Evolutionary conservation across 257 asterid genomes (phyloP).

Genomic region (Plectranthus barbatus): DNA sequence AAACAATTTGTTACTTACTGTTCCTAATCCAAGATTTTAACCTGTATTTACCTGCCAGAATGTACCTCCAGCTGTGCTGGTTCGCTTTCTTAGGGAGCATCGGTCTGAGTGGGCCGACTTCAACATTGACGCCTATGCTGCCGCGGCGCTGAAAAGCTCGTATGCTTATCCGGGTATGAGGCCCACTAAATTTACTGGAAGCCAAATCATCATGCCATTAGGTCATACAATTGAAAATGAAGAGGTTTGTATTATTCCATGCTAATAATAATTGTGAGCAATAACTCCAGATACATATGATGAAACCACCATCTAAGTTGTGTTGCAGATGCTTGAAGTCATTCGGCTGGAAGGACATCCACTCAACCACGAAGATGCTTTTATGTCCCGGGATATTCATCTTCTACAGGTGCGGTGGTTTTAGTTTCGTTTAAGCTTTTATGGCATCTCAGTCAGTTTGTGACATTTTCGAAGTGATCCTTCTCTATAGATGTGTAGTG

Average conservation of each 20-base stretch:
- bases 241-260: slow-evolving; percentile 44
- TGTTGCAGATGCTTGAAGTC: slow-evolving; percentile 85
- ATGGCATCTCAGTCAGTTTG: not conserved
- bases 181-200: slow-evolving; percentile 88
- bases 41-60: slow-evolving; percentile 32
- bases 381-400: slow-evolving; percentile 78
- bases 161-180: slow-evolving; percentile 77
- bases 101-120: slow-evolving; percentile 99
- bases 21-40: too few relatives aligned
- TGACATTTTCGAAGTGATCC: not conserved
- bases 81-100: slow-evolving; percentile 91
- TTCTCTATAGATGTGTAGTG: slow-evolving; percentile 71
- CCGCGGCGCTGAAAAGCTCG: slow-evolving; percentile 68
- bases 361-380: slow-evolving; percentile 71
- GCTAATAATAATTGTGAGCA: not conserved
- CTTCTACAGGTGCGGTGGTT: slow-evolving; percentile 61
- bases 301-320: not conserved
- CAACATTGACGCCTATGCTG: slow-evolving; percentile 80
- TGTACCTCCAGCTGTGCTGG: slow-evolving; percentile 84
- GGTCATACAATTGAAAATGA: slow-evolving; percentile 95
- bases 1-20: too few relatives aligned
- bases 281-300: not conserved
- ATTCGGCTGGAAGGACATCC: slow-evolving; percentile 87
- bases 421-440: not conserved
- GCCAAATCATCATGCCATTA: slow-evolving; percentile 89